phyloP scores from a whole-genome alignment of 495 filamentous ascomycete genomes.

The Podospora appendiculata region DNA sequence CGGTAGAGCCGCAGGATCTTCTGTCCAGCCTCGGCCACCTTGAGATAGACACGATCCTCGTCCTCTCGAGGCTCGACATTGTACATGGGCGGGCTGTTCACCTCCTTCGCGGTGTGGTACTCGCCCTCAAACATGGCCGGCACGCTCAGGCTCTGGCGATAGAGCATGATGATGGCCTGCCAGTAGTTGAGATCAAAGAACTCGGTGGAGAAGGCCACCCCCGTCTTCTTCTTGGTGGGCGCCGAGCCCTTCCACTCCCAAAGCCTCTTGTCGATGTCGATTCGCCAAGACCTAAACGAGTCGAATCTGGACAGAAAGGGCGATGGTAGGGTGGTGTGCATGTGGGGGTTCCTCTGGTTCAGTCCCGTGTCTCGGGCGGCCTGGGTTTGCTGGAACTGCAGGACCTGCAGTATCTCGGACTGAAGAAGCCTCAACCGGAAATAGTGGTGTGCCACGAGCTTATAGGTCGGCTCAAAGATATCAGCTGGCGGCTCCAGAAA shows the following conservation, averaged over 20 bases:
- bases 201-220: conserved; percentile 77
- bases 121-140: conserved; percentile 77
- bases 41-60: conserved; percentile 83
- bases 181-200: conserved; percentile 94
- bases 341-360: conserved; percentile 57
- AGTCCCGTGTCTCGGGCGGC: conserved; percentile 48
- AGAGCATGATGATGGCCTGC: conserved; percentile 96
- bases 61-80: conserved; percentile 61
- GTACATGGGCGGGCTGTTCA: conserved; percentile 38
- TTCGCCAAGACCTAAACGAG: conserved; percentile 80
- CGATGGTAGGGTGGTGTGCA: conserved; percentile 71
- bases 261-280: conserved; percentile 76
- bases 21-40: conserved; percentile 90
- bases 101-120: conserved; percentile 55
- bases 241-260: conserved; percentile 82
- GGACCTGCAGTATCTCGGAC: conserved; percentile 89
- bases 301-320: conserved; percentile 79
- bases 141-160: conserved; percentile 84
- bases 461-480: conserved; percentile 62
- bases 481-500: conserved; percentile 48
- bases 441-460: conserved; percentile 84
- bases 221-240: conserved; percentile 67
- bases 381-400: conserved; percentile 81
- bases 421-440: conserved; percentile 86
- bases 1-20: conserved; percentile 86